Percentiles rank a stretch among this genome's conserved stretches.
Conservation (phyloP, 176 grass and related monocot species). For the Juncus inflexus region DNA sequence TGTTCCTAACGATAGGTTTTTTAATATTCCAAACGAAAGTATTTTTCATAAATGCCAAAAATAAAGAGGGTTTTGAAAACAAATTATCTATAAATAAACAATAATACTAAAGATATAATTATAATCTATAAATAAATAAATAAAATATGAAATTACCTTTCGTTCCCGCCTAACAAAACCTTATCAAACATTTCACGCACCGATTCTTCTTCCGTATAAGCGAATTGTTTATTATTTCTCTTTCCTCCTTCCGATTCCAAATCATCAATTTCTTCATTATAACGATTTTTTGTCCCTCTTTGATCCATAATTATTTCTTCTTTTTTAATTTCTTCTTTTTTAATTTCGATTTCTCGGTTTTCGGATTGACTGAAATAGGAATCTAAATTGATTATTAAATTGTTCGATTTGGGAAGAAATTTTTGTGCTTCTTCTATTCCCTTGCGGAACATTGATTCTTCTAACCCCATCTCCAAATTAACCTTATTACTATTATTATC, state of each 20-base stretch:
- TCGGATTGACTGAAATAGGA: background rate
- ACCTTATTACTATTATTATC: too few relatives aligned
- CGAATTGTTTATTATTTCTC: constrained; percentile 54
- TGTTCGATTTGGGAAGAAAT: constrained; percentile 42
- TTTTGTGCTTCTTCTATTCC: constrained; percentile 47
- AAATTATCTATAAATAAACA: too few relatives aligned
- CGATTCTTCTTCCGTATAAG: constrained; percentile 26
- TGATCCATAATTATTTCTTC: constrained; percentile 18
- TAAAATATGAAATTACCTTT: background rate
- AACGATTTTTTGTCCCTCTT: constrained; percentile 50
- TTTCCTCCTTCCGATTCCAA: constrained; percentile 42
- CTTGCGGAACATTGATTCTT: constrained; percentile 31
- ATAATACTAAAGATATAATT: too few relatives aligned
- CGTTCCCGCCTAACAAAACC: constrained; percentile 25
- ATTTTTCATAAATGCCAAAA: too few relatives aligned
- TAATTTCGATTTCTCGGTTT: constrained; percentile 27
- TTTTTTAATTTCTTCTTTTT: constrained; percentile 37
- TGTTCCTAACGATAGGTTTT: too few relatives aligned
- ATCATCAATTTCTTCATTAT: constrained; percentile 31
- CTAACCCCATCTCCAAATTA: constrained; percentile 14
- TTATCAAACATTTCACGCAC: constrained; percentile 47
- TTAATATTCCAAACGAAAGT: too few relatives aligned
- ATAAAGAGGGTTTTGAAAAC: too few relatives aligned
- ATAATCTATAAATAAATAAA: too few relatives aligned
- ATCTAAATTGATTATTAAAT: constrained; percentile 20